Conservation (phyloP, 805 yeast genomes). For the Kodamaea restingae region DNA sequence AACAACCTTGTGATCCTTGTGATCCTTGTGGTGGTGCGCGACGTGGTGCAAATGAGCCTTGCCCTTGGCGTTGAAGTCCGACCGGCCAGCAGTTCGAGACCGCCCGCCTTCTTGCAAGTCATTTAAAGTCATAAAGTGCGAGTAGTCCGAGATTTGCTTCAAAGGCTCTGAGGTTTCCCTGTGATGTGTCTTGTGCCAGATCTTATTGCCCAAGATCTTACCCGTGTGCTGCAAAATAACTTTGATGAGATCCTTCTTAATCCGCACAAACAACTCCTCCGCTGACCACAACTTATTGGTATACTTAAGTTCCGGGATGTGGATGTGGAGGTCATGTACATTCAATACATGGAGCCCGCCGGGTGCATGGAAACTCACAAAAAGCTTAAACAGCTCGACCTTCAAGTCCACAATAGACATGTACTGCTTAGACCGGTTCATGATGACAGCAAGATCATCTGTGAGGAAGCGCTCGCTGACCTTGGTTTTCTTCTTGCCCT, state of each 20-base stretch:
- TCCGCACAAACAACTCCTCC: constrained; percentile 57
- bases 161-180: constrained; percentile 25
- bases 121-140: constrained; percentile 32
- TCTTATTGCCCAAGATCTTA: constrained; percentile 71
- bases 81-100: constrained; percentile 15
- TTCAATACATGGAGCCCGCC: constrained; percentile 68
- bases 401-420: constrained; percentile 36
- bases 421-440: constrained; percentile 41
- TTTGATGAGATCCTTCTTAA: constrained; percentile 62
- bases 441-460: constrained; percentile 40
- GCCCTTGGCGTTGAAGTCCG: constrained; percentile 5
- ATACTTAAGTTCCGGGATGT: constrained; percentile 58
- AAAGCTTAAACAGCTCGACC: constrained; percentile 37
- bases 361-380: constrained; percentile 73
- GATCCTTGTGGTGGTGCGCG: constrained; percentile 4
- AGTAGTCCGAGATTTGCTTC: constrained; percentile 38
- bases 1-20: too few relatives aligned
- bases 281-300: constrained; percentile 66
- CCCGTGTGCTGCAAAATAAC: constrained; percentile 66
- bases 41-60: constrained; percentile 4
- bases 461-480: constrained; percentile 10
- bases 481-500: not conserved
- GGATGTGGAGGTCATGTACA: constrained; percentile 67
- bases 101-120: constrained; percentile 35
- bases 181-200: constrained; percentile 40